Evolutionary conservation across 176 grass and related monocot genomes (phyloP).

Genomic region (Triticum urartu): DNA sequence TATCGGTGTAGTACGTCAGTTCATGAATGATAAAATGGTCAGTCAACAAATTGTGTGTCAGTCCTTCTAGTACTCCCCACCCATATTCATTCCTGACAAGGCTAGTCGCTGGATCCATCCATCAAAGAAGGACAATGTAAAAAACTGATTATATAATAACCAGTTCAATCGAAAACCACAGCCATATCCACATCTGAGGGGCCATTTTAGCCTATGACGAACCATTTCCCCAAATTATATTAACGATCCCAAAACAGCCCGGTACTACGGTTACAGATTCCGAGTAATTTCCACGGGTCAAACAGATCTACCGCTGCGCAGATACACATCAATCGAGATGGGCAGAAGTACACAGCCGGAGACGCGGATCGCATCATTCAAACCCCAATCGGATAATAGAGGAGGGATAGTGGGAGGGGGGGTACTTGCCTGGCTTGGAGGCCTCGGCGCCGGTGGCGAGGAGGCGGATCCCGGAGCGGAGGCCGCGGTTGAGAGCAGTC

Average conservation of each 20-base stretch:
- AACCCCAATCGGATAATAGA: constrained; percentile 24
- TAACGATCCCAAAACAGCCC: background rate
- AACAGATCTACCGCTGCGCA: constrained; percentile 12
- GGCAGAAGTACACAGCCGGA: background rate
- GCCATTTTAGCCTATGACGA: background rate
- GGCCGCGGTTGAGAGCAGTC: constrained; percentile 53
- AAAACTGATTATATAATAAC: background rate
- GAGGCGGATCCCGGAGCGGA: constrained; percentile 63
- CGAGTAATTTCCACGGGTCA: background rate
- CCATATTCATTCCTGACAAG: background rate
- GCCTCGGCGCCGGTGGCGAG: constrained; percentile 48
- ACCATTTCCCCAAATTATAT: background rate
- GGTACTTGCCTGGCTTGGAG: constrained; percentile 60
- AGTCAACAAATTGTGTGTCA: background rate
- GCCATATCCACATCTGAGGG: background rate
- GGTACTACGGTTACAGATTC: background rate
- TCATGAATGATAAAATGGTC: background rate
- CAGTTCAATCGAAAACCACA: background rate
- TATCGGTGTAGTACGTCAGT: background rate
- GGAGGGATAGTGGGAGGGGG: background rate
- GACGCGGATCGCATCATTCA: background rate
- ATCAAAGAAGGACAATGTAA: background rate
- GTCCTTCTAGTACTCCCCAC: background rate
- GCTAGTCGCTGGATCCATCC: background rate
- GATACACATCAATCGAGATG: background rate